phyloP scores from a whole-genome alignment of 805 yeast species.

The Ascoidea asiatica region DNA sequence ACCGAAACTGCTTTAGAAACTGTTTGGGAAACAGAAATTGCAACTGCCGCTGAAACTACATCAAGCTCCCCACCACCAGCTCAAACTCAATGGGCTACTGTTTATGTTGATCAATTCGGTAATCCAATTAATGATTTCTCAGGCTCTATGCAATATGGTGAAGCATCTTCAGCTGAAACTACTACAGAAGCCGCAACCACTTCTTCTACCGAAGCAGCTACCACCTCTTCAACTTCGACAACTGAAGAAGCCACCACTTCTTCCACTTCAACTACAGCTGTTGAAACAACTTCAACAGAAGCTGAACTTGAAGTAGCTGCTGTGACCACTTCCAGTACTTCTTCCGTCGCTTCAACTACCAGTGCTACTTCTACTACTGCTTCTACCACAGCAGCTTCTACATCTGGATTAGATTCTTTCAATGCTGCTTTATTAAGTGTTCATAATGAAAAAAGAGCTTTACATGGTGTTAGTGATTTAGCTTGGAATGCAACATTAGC shows the following conservation, averaged over 20 bases:
- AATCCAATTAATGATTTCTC: background rate
- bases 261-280: slow-evolving; percentile 7
- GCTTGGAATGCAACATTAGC: slow-evolving; percentile 35
- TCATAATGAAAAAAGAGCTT: slow-evolving; percentile 37
- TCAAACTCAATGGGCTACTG: background rate
- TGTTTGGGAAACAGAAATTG: slow-evolving; percentile 22
- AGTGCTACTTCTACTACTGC: slow-evolving; percentile 7
- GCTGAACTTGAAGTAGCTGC: background rate
- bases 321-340: background rate
- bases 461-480: slow-evolving; percentile 29
- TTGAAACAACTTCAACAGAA: slow-evolving; percentile 1
- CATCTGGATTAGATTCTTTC: slow-evolving; percentile 14
- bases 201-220: slow-evolving; percentile 14
- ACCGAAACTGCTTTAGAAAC: slow-evolving; percentile 13
- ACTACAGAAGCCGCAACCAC: slow-evolving; percentile 23
- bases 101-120: background rate
- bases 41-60: slow-evolving; percentile 18
- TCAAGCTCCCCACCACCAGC: background rate
- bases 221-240: too few relatives aligned
- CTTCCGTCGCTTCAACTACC: slow-evolving; percentile 5
- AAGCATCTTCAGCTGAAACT: background rate
- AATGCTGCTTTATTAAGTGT: slow-evolving; percentile 28
- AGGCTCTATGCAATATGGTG: background rate
- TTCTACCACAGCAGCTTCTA: slow-evolving; percentile 2
- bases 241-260: slow-evolving; percentile 4